Evolutionary conservation across 169 alveolate genomes (phyloP).

Genomic region (Babesia divergens): DNA sequence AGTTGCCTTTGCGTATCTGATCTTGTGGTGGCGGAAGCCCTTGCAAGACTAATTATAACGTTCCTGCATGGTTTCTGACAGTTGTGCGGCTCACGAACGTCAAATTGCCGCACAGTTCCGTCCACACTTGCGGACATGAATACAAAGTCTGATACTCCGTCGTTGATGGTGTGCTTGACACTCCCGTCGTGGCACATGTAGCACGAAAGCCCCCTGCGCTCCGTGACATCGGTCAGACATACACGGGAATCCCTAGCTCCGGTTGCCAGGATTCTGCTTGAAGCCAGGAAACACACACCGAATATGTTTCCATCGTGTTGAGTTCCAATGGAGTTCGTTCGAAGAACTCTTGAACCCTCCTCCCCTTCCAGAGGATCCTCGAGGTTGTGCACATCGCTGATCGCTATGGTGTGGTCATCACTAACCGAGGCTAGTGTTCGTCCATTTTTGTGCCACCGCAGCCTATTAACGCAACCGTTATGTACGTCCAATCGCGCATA

Average conservation of each 20-base stretch:
- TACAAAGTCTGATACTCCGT: conserved; percentile 9
- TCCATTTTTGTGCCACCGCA: conserved; percentile 64
- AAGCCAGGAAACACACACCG: conserved; percentile 62
- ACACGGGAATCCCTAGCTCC: conserved; percentile 26
- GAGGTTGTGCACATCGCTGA: conserved; percentile 46
- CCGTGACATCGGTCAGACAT: neutral
- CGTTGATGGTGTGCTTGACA: conserved; percentile 20
- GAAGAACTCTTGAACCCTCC: neutral
- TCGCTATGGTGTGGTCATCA: conserved; percentile 60
- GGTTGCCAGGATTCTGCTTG: conserved; percentile 11
- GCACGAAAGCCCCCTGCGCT: neutral
- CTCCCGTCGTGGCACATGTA: conserved; percentile 20
- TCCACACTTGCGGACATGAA: conserved; percentile 12
- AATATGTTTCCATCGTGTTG: conserved; percentile 54
- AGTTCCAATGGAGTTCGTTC: neutral
- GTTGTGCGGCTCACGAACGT: conserved; percentile 21
- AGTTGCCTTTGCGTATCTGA: neutral
- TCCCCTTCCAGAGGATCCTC: neutral
- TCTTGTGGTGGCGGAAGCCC: neutral
- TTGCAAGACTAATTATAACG: conserved; percentile 10
- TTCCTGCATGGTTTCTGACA: conserved; percentile 6
- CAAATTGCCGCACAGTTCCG: conserved; percentile 33
- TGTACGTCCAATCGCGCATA: conserved; percentile 48
- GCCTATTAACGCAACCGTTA: conserved; percentile 63
- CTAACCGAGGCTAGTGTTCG: conserved; percentile 65